Evolutionary conservation across 441 rosid genomes (phyloP).

Genomic region (Pelargonium exstipulatum): DNA sequence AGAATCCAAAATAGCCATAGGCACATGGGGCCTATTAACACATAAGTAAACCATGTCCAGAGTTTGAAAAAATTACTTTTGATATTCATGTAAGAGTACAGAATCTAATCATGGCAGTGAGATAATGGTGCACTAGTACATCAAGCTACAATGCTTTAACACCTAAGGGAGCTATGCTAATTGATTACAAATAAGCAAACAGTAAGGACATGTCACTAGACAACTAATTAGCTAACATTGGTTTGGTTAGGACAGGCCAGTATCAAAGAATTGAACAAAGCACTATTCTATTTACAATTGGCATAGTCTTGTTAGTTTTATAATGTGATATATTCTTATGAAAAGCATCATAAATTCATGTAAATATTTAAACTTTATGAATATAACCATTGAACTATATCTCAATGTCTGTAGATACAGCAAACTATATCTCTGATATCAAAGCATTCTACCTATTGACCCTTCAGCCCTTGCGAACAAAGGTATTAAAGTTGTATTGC

Average conservation of each 20-base stretch:
- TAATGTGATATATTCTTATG: not conserved
- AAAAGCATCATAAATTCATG: too few relatives aligned
- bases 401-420: not conserved
- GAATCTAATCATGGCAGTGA: not conserved
- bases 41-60: not conserved
- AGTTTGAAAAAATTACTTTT: not conserved
- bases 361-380: too few relatives aligned
- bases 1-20: not conserved
- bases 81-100: not conserved
- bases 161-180: constrained; percentile 38
- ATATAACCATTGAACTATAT: not conserved
- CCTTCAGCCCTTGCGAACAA: not conserved
- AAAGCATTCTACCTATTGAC: not conserved
- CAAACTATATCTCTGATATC: not conserved
- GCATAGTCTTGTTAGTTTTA: not conserved
- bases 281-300: not conserved
- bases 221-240: not conserved
- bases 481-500: not conserved
- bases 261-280: not conserved
- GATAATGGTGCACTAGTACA: not conserved
- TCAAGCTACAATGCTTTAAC: constrained; percentile 23
- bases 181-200: too few relatives aligned
- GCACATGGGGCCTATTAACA: not conserved
- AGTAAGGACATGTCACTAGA: not conserved
- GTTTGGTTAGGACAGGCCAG: not conserved